Evolutionary conservation across 805 yeast species (phyloP), one percentile per base, ranked within the genome.

Genomic region (Ogataea paraovalis): DNA sequence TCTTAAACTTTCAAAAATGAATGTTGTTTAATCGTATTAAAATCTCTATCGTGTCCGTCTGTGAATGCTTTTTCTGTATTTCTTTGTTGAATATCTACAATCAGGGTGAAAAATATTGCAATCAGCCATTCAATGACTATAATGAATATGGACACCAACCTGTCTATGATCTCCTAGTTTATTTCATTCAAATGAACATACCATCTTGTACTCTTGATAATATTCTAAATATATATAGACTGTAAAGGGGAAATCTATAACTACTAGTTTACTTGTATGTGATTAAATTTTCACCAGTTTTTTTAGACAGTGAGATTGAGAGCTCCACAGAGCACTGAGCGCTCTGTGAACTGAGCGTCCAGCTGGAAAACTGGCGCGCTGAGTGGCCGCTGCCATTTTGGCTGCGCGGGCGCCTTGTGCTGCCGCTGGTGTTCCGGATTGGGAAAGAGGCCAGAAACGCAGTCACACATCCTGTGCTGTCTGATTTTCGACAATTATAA

Each of bases 121-220:
- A 7, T 7, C 16, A 30, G 5, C n/a, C 12, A 30, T 12, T 30
- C 6, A 30, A 14, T 30, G 34, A 30, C 34, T 12, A 4, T 14
- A n/a, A n/a, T n/a, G 12, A 14, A 25, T 25, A 25, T 7, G 34
- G 16, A 30, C 34, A 30, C 12, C 12, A 30, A 30, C 13, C n/a
- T n/a, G n/a, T 12, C 16, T 30, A 5, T 30, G 16, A 30, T 30
- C 14, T 7, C 6, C 16, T 30, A 4, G 13, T 30, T 14, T 30
- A 5, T 14, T 30, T 30, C 12, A 30, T 30, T 30, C 13, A 14
- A n/a, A 23, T 9, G 25, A 32, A 49, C 52, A 45, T 49, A 49
- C 52, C 52, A 49, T 49, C 38, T 45, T 49, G 52, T 48, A 49
- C 33, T 42, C 14, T 42, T 42, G 40, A 42, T 34, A 42, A 45